Percentiles rank a stretch among this genome's conserved stretches.
phyloP scores from a whole-genome alignment of 2,329 filamentous ascomycete species.

The Ceratocystis eucalypticola region DNA sequence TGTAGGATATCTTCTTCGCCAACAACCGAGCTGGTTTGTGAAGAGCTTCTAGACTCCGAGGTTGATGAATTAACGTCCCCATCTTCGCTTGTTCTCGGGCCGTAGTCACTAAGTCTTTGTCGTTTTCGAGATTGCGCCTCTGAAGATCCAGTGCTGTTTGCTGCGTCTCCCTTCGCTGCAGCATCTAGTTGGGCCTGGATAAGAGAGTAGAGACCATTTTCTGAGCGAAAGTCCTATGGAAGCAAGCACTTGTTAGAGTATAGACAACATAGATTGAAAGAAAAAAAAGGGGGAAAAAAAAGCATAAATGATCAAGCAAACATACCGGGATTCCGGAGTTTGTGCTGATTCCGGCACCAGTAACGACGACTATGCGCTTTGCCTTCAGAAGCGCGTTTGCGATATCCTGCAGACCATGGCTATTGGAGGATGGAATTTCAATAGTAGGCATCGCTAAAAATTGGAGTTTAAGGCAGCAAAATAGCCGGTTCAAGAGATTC shows the following conservation, averaged over 20 bases:
- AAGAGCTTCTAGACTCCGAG: background rate
- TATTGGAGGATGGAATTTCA: constrained; percentile 39
- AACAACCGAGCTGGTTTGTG: background rate
- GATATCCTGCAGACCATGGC: constrained; percentile 47
- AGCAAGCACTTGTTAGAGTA: background rate
- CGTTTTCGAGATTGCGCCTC: constrained; percentile 22
- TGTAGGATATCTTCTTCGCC: background rate
- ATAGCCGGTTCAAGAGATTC: background rate
- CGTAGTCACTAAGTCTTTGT: constrained; percentile 24
- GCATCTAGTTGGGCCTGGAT: constrained; percentile 55
- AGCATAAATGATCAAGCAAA: background rate
- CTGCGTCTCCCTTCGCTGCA: constrained; percentile 26
- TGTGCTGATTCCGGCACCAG: constrained; percentile 61
- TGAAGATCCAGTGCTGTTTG: constrained; percentile 19
- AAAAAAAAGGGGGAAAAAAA: background rate
- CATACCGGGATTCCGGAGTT: constrained; percentile 60
- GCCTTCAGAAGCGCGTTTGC: constrained; percentile 51
- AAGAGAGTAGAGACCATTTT: constrained; percentile 58
- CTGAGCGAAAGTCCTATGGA: constrained; percentile 53
- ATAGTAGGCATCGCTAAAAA: constrained; percentile 41
- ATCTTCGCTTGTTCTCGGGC: constrained; percentile 23
- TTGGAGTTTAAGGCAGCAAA: background rate
- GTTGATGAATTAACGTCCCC: constrained; percentile 11
- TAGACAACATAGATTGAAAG: background rate
- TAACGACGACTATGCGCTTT: constrained; percentile 56